A percentile compares a stretch with the other conserved stretches of the same genome.
Evolutionary conservation across 108 stramenopile genomes (phyloP).

Genomic region (Cyclotella atomus): DNA sequence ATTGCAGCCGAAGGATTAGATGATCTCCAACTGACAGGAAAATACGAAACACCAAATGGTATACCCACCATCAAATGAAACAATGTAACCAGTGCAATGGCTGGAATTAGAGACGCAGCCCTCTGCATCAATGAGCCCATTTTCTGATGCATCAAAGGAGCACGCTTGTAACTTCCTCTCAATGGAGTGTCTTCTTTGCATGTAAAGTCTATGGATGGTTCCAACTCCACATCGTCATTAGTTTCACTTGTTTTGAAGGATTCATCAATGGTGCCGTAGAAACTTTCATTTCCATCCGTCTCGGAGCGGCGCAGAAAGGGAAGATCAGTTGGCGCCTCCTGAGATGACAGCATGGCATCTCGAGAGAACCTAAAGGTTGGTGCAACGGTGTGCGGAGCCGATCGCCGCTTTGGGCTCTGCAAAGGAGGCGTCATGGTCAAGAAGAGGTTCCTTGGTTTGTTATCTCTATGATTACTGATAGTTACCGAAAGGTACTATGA

Average conservation of each 20-base stretch:
- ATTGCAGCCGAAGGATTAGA: background rate
- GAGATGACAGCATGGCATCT: background rate
- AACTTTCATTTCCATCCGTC: background rate
- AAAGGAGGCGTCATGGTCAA: background rate
- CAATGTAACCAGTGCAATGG: slow-evolving; percentile 53
- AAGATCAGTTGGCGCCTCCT: background rate
- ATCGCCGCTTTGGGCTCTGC: slow-evolving; percentile 1
- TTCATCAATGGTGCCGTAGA: background rate
- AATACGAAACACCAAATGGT: slow-evolving; percentile 78
- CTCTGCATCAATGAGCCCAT: background rate
- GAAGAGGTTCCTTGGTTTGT: no score
- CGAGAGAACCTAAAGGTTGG: slow-evolving; percentile 1
- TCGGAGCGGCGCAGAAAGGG: background rate
- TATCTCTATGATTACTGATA: no score
- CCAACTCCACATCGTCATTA: background rate
- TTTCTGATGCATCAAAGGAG: slow-evolving; percentile 14
- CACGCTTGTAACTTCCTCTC: background rate
- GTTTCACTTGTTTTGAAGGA: background rate
- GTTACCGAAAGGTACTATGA: no score
- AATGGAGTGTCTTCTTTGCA: background rate
- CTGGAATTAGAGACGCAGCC: slow-evolving; percentile 52
- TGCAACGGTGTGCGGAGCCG: background rate
- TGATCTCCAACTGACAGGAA: slow-evolving; percentile 70
- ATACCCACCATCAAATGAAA: slow-evolving; percentile 78
- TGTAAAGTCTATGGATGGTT: background rate